Evolutionary conservation across 192 early-diverging fungal species (phyloP).

Genomic region (Backusella psychrophila): DNA sequence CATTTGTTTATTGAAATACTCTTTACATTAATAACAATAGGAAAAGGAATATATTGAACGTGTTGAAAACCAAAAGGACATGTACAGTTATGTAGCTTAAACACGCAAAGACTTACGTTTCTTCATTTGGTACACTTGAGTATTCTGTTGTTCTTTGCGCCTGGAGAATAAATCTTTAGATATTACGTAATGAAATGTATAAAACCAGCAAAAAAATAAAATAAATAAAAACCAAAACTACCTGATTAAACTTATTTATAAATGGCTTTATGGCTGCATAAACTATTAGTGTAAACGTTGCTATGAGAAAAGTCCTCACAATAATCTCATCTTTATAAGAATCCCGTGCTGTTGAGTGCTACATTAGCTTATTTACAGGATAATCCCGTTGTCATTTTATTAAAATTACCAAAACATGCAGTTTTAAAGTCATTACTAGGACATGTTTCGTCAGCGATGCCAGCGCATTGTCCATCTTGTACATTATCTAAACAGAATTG

Average conservation of each 20-base stretch:
- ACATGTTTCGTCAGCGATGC: constrained; percentile 42
- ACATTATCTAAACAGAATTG: constrained; percentile 60
- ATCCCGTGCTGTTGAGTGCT: constrained; percentile 46
- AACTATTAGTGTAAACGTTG: constrained; percentile 49
- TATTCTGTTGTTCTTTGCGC: not conserved
- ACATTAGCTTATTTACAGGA: not conserved
- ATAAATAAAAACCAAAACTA: constrained; percentile 11
- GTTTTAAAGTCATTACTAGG: constrained; percentile 45
- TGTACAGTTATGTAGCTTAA: constrained; percentile 83
- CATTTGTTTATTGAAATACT: not conserved
- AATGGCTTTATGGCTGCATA: constrained; percentile 55
- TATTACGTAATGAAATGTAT: not conserved
- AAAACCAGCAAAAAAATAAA: not conserved
- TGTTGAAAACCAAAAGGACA: constrained; percentile 67
- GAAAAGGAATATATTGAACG: constrained; percentile 95
- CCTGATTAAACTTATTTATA: constrained; percentile 43
- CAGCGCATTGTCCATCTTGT: constrained; percentile 41
- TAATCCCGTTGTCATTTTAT: not conserved
- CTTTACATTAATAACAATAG: constrained; percentile 58
- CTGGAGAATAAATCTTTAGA: not conserved
- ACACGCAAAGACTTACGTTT: not conserved
- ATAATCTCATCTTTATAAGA: constrained; percentile 74
- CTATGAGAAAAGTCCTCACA: constrained; percentile 59
- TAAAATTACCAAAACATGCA: constrained; percentile 57
- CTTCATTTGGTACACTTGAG: not conserved